Conservation (phyloP, 257 asterid species). For the Solanum rostratum region DNA sequence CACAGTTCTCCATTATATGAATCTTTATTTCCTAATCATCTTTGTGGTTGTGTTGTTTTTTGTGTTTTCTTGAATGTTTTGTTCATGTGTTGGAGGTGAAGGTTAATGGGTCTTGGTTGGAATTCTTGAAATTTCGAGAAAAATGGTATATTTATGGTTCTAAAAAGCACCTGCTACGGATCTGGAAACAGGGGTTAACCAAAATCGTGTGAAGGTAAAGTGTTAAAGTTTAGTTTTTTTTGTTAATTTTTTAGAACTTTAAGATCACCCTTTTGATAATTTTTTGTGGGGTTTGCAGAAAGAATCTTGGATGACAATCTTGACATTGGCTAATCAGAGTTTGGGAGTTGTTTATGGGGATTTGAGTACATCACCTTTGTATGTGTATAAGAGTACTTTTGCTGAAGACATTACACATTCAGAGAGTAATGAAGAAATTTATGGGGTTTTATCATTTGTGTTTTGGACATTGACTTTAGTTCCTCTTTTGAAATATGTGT, state of each 20-base stretch:
- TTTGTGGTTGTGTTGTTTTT: background rate
- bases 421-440: slow-evolving; percentile 73
- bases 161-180: slow-evolving; percentile 44
- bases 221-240: background rate
- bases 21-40: background rate
- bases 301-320: slow-evolving; percentile 72
- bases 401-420: slow-evolving; percentile 76
- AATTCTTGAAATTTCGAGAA: slow-evolving; percentile 20
- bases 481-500: slow-evolving; percentile 74
- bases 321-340: slow-evolving; percentile 84
- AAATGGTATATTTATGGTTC: slow-evolving; percentile 27
- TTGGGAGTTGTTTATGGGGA: slow-evolving; percentile 93
- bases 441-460: slow-evolving; percentile 69
- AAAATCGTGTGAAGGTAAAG: slow-evolving; percentile 55
- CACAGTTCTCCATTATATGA: background rate
- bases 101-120: slow-evolving; percentile 16
- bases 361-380: slow-evolving; percentile 82
- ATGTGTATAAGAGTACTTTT: slow-evolving; percentile 80
- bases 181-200: slow-evolving; percentile 50
- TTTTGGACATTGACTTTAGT: slow-evolving; percentile 84
- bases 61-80: slow-evolving; percentile 5
- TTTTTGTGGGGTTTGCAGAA: slow-evolving; percentile 38
- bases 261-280: background rate
- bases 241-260: background rate
- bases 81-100: slow-evolving; percentile 25